Conservation (phyloP, 352 stramenopile species). For the Thraustochytrium striatum region DNA sequence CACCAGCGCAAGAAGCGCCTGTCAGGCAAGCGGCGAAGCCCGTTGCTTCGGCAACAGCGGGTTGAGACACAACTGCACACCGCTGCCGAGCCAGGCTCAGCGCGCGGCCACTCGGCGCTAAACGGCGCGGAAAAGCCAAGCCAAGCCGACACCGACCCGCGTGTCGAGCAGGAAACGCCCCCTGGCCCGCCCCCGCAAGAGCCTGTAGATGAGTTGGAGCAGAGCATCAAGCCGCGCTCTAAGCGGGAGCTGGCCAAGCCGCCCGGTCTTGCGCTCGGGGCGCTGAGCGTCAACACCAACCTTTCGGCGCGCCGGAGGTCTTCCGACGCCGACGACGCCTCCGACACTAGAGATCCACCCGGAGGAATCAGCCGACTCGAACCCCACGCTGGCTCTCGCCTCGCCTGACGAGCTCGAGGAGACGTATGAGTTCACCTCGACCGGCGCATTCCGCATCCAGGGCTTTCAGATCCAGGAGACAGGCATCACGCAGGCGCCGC, state of each 20-base stretch:
- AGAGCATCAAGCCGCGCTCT: not conserved
- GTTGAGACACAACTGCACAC: not conserved
- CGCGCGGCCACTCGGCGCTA: too few relatives aligned
- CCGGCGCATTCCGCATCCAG: not conserved
- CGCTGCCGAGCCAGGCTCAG: not conserved
- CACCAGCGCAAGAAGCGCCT: conserved; percentile 11
- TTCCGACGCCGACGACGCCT: not conserved
- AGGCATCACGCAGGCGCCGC: conserved; percentile 13
- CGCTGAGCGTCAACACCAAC: not conserved
- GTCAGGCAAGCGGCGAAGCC: too few relatives aligned
- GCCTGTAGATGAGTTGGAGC: not conserved
- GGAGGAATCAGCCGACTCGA: not conserved
- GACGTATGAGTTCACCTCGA: not conserved
- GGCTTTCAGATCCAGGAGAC: conserved; percentile 43
- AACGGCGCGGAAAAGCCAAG: too few relatives aligned
- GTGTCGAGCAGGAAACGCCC: too few relatives aligned
- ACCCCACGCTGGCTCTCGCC: not conserved
- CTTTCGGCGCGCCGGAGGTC: not conserved
- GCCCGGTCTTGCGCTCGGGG: not conserved
- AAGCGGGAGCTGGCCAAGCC: not conserved
- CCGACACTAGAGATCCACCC: not conserved
- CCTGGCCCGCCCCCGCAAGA: not conserved
- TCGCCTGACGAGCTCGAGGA: not conserved
- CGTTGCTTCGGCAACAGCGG: not conserved
- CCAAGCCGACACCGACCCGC: too few relatives aligned